phyloP scores from a whole-genome alignment of 2,329 filamentous ascomycete genomes.

The Colletotrichum lentis region DNA sequence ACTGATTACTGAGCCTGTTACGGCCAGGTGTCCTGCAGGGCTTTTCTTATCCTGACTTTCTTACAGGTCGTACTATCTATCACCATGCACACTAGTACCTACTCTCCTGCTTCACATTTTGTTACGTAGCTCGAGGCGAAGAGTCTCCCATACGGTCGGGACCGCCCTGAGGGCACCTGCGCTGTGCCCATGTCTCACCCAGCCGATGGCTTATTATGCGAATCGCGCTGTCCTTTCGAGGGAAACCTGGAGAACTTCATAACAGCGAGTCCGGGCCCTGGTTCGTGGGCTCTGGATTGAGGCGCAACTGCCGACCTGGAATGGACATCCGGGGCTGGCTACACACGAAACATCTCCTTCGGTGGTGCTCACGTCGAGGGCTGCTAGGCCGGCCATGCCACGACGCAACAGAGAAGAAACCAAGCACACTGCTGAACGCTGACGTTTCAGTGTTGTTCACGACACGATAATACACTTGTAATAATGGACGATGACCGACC shows the following conservation, averaged over 20 bases:
- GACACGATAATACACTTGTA: conserved; percentile 6
- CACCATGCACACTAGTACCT: no score
- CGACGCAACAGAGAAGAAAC: not conserved
- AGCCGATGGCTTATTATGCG: conserved; percentile 26
- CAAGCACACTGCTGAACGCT: conserved; percentile 7
- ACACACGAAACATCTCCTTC: conserved; percentile 7
- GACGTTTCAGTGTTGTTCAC: conserved; percentile 13
- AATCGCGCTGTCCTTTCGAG: not conserved
- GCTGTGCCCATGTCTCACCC: conserved; percentile 14
- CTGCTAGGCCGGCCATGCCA: conserved; percentile 1
- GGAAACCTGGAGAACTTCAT: not conserved
- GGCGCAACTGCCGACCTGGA: not conserved
- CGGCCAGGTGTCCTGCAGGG: no score
- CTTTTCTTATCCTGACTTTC: not conserved
- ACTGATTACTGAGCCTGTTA: no score
- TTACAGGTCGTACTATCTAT: no score
- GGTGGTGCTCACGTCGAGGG: not conserved
- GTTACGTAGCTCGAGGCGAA: conserved; percentile 32
- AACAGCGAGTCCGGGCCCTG: not conserved
- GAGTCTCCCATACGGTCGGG: conserved; percentile 22
- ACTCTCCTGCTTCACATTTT: no score
- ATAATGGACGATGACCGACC: not conserved
- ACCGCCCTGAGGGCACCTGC: conserved; percentile 21
- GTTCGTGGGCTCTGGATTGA: not conserved
- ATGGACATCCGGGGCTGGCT: not conserved